These are phyloP conservation scores for Neurospora sp. DNA, from an alignment of 2,329 filamentous ascomycete genomes.

Conservation along the genomic window DNA sequence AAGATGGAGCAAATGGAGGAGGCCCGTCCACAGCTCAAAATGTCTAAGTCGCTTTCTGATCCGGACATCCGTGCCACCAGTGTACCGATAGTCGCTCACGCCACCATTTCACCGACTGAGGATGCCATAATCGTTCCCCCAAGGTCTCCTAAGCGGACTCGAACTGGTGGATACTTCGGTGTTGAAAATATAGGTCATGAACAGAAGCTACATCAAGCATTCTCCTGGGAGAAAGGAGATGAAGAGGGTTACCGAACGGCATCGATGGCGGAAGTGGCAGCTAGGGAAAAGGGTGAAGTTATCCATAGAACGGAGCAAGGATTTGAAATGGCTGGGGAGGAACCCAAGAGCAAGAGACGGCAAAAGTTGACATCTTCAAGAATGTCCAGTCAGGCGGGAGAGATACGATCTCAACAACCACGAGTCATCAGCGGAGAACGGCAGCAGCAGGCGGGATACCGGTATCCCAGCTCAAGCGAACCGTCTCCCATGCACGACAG, in stretches of 20 bases:
- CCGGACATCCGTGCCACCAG: neutral
- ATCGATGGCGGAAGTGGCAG: neutral
- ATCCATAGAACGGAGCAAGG: neutral
- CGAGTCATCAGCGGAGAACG: neutral
- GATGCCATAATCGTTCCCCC: conserved; percentile 7
- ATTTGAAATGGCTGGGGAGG: neutral
- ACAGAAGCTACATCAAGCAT: neutral
- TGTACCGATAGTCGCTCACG: neutral
- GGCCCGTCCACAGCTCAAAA: neutral
- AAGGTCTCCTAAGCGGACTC: conserved; percentile 10
- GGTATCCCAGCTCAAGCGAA: neutral
- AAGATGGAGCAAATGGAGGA: neutral
- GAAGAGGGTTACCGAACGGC: neutral
- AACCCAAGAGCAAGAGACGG: conserved; percentile 1
- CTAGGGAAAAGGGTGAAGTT: neutral
- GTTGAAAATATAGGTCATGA: neutral
- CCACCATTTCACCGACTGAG: neutral
- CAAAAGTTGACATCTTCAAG: neutral
- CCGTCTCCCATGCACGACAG: neutral
- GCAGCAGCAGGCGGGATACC: neutral
- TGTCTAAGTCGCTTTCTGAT: conserved; percentile 3
- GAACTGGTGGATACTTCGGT: neutral
- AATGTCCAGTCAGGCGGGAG: neutral
- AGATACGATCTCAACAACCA: neutral
- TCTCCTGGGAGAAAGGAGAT: neutral